These are phyloP conservation scores for Styphnolobium japonicum DNA, from an alignment of 306 rosid genomes.

Conservation along the genomic window DNA sequence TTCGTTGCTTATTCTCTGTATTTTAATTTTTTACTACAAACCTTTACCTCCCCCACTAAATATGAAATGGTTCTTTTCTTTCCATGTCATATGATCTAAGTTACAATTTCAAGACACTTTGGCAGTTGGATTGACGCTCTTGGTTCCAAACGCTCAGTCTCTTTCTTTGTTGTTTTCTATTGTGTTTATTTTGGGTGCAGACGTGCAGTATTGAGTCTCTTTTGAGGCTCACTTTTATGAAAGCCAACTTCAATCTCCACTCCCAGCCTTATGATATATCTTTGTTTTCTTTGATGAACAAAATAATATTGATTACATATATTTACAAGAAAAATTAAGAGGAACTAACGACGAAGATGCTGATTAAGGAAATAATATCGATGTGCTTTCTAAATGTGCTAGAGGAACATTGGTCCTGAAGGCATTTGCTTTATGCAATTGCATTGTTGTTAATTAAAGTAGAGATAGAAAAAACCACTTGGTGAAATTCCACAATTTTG, in stretches of 20 bases:
- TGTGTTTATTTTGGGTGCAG: too few species aligned
- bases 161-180: not conserved
- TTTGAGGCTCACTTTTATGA: too few species aligned
- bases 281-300: not conserved
- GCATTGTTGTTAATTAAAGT: slow-evolving; percentile 8
- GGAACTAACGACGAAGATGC: not conserved
- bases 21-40: not conserved
- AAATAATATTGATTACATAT: not conserved
- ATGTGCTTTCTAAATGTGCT: not conserved
- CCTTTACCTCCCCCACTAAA: not conserved
- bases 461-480: not conserved
- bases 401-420: slow-evolving; percentile 1
- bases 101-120: slow-evolving; percentile 12
- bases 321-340: not conserved
- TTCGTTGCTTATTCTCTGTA: not conserved
- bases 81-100: not conserved
- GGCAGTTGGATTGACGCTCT: not conserved
- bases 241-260: not conserved
- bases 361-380: not conserved
- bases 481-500: slow-evolving; percentile 29
- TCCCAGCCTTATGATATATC: slow-evolving; percentile 19
- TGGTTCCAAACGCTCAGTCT: not conserved
- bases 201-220: too few species aligned
- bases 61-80: not conserved
- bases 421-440: slow-evolving; percentile 27